Evolutionary conservation across 768 basidiomycete species (phyloP), one percentile per base, ranked within the genome.

Genomic region (Xerocomellus chrysenteron): DNA sequence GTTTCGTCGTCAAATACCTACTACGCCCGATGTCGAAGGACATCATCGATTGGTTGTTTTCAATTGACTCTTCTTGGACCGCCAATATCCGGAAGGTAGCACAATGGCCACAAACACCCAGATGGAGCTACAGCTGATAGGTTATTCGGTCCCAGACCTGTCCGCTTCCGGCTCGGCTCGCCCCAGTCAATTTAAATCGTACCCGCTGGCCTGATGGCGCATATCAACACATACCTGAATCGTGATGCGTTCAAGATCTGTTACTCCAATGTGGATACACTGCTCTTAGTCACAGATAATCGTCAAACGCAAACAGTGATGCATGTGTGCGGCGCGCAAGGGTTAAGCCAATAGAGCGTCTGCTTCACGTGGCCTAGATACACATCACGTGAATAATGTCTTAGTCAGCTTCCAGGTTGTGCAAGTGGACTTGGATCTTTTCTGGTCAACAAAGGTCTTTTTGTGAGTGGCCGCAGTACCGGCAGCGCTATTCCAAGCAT

Each of bases 1-100:
- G 70, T 70, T 67, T 46, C 47, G 55, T 66, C 58, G 59, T 70
- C 67, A 66, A 67, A 69, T 68, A 44, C 52, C 55, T 48, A 67
- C 68, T 71, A 56, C 67, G 69, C 52, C 67, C 65, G 69, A 68
- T 70, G 53, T 58, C 41, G 37, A 64, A 62, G 48, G 49, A 55
- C 48, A 35, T 39, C 60, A 57, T 58, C 47, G 56, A 57, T 65
- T 49, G 41, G 30, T 47, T 49, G 54, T 41, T 49, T 58, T 61
- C 54, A 55, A 58, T 67, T 52, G 62, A 48, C 32, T n/a, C n/a
- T 52, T 54, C 50, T 36, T 41, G 48, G 28, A 48, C 40, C 26
- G 58, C 61, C 58, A 53, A 47, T 2, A 33, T 56, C 42, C 45
- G 60, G 42, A 2, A 30, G 6, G 14, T 26, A n/a, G 28, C 50